phyloP scores from a whole-genome alignment of 2,329 filamentous ascomycete species.

The Exophiala lecanii-corni region DNA sequence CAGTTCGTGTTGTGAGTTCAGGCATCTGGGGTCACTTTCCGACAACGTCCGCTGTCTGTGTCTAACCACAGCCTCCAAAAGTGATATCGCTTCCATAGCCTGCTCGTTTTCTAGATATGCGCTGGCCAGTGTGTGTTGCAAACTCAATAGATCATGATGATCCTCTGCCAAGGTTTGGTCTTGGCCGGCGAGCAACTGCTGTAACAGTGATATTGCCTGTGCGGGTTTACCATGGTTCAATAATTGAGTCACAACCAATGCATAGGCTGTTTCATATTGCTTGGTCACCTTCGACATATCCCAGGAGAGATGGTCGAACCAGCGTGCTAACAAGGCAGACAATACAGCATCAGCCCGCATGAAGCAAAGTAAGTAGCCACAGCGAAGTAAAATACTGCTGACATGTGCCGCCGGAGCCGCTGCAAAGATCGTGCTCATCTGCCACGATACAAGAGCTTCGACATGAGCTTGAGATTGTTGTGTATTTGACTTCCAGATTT shows the following conservation, averaged over 20 bases:
- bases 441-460: constrained; percentile 11
- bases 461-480: constrained; percentile 18
- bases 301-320: not conserved
- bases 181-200: constrained; percentile 23
- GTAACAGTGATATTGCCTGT: constrained; percentile 22
- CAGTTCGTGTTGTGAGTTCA: constrained; percentile 13
- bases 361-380: constrained; percentile 1
- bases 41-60: constrained; percentile 24
- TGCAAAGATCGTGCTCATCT: constrained; percentile 5
- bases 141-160: constrained; percentile 24
- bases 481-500: constrained; percentile 7
- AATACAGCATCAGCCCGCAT: constrained; percentile 7
- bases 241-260: constrained; percentile 20
- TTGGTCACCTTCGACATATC: constrained; percentile 9
- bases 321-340: not conserved
- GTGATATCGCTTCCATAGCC: constrained; percentile 19
- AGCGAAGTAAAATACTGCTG: constrained; percentile 5
- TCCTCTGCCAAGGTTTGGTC: constrained; percentile 25
- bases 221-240: constrained; percentile 18
- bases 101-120: constrained; percentile 20
- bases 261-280: constrained; percentile 16
- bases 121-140: constrained; percentile 8
- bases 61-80: constrained; percentile 24
- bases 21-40: constrained; percentile 27
- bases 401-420: constrained; percentile 3